Conservation (phyloP, 495 filamentous ascomycete genomes). For the Daldinia concentrica region DNA sequence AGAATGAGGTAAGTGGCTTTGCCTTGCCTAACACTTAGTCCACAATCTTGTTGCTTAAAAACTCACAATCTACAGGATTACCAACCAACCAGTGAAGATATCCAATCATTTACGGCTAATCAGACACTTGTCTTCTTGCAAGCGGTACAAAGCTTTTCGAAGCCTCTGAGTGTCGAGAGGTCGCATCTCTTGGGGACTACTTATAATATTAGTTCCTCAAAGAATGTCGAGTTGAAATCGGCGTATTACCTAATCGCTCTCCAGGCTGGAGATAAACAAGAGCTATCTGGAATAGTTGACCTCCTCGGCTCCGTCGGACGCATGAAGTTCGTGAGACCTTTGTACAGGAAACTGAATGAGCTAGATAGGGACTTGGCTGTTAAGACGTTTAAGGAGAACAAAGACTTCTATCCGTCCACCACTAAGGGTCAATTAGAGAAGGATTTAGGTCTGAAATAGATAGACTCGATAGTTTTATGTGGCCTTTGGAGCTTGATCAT, state of each 20-base stretch:
- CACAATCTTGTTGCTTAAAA: not conserved
- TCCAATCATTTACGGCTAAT: constrained; percentile 77
- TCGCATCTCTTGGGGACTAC: constrained; percentile 73
- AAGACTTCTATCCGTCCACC: constrained; percentile 95
- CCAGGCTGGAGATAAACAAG: constrained; percentile 70
- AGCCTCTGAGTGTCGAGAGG: constrained; percentile 67
- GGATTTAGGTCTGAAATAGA: constrained; percentile 66
- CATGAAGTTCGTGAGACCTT: constrained; percentile 95
- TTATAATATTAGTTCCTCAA: constrained; percentile 73
- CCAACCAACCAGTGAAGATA: constrained; percentile 71
- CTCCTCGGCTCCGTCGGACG: constrained; percentile 83
- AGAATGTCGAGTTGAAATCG: constrained; percentile 85
- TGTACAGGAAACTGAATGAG: constrained; percentile 78
- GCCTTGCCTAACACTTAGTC: not conserved
- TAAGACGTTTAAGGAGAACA: constrained; percentile 85
- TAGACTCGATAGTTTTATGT: not conserved
- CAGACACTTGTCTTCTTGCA: constrained; percentile 93
- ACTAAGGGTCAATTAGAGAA: constrained; percentile 85
- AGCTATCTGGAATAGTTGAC: constrained; percentile 74
- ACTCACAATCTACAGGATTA: constrained; percentile 58
- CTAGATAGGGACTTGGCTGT: constrained; percentile 77
- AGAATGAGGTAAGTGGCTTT: constrained; percentile 48
- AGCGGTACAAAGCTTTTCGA: constrained; percentile 69
- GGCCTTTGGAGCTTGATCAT: not conserved
- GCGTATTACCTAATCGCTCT: constrained; percentile 82